A percentile compares a stretch with the other conserved stretches of the same genome.
Evolutionary conservation across 495 filamentous ascomycete species (phyloP).

Genomic region (Penicillium soppii): DNA sequence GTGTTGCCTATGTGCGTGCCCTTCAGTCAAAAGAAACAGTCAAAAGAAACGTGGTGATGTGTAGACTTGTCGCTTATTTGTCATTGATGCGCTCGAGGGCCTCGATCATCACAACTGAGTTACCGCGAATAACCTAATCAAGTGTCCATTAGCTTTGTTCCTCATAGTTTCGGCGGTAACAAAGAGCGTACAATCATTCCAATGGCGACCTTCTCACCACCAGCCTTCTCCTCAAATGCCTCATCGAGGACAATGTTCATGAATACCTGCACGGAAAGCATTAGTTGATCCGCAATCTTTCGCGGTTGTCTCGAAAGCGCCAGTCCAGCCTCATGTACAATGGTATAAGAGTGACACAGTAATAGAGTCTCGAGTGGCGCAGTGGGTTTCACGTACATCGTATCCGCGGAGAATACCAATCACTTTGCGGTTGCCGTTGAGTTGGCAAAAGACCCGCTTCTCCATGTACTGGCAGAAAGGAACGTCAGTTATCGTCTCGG

Average conservation of each 20-base stretch:
- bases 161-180: not conserved
- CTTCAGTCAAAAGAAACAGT: too few species aligned
- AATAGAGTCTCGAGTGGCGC: not conserved
- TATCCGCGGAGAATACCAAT: slow-evolving; percentile 92
- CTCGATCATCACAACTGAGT: slow-evolving; percentile 96
- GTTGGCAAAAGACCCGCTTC: slow-evolving; percentile 95
- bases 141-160: slow-evolving; percentile 4
- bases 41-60: slow-evolving; percentile 20
- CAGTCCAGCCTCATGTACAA: not conserved
- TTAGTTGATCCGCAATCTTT: not conserved
- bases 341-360: not conserved
- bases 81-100: slow-evolving; percentile 61
- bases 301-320: not conserved
- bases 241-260: slow-evolving; percentile 98
- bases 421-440: slow-evolving; percentile 97
- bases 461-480: slow-evolving; percentile 81
- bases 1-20: slow-evolving; percentile 17
- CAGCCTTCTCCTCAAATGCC: slow-evolving; percentile 91
- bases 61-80: slow-evolving; percentile 31
- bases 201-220: slow-evolving; percentile 84
- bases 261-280: slow-evolving; percentile 70
- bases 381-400: slow-evolving; percentile 66
- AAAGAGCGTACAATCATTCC: slow-evolving; percentile 82
- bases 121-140: slow-evolving; percentile 74
- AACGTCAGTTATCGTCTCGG: slow-evolving; percentile 10